Conservation (phyloP, 2,329 filamentous ascomycete genomes). For the Nectriaceae sp. region DNA sequence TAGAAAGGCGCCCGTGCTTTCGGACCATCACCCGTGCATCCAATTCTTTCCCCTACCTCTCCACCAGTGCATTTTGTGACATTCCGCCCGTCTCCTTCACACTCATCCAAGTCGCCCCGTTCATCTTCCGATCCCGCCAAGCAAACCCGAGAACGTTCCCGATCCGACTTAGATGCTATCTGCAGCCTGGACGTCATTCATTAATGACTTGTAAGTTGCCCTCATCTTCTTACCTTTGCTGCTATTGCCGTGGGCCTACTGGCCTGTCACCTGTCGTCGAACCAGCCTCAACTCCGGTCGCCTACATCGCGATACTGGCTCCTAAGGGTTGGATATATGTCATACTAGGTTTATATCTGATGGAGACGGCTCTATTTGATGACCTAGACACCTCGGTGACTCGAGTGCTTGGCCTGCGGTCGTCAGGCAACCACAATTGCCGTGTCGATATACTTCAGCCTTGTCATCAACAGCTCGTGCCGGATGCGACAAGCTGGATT, state of each 20-base stretch:
- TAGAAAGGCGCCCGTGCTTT: conserved; percentile 29
- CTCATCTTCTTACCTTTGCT: conserved; percentile 28
- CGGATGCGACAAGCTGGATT: conserved; percentile 47
- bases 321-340: conserved; percentile 25
- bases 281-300: conserved; percentile 35
- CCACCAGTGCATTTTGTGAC: conserved; percentile 38
- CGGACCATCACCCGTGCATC: conserved; percentile 35
- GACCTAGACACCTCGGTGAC: conserved; percentile 31
- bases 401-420: conserved; percentile 19
- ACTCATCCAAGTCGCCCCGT: conserved; percentile 33
- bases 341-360: conserved; percentile 33
- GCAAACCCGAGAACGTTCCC: conserved; percentile 24
- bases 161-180: conserved; percentile 25
- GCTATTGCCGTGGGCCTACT: conserved; percentile 34
- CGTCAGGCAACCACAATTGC: conserved; percentile 44
- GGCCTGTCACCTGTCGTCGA: conserved; percentile 39
- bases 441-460: conserved; percentile 46
- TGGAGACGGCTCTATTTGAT: conserved; percentile 38
- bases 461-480: conserved; percentile 47
- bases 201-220: conserved; percentile 55
- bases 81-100: conserved; percentile 36
- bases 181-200: conserved; percentile 42
- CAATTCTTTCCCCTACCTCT: conserved; percentile 45
- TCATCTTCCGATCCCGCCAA: conserved; percentile 30
- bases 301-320: conserved; percentile 38